Conservation (phyloP, 805 yeast genomes). For the Metschnikowia matae region DNA sequence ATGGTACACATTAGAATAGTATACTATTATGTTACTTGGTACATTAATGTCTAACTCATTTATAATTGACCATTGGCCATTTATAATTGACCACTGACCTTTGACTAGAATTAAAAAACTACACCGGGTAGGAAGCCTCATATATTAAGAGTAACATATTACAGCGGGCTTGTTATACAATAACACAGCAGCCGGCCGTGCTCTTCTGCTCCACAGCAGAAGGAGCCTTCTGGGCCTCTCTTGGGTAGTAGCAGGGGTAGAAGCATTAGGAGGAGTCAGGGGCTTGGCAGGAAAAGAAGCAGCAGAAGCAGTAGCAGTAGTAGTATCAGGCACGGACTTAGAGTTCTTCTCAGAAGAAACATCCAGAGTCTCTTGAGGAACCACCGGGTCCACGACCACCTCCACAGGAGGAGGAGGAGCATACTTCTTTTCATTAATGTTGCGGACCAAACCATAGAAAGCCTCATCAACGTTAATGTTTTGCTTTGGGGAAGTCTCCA, state of each 20-base stretch:
- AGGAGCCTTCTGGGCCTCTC: constrained; percentile 10
- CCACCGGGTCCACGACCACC: constrained; percentile 3
- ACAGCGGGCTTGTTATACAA: constrained; percentile 10
- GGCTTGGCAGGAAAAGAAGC: neutral
- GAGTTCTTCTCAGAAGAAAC: constrained; percentile 1
- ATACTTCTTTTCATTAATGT: constrained; percentile 32
- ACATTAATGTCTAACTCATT: no score
- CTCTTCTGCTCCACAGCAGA: constrained; percentile 9
- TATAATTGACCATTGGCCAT: no score
- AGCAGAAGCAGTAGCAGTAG: neutral
- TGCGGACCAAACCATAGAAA: constrained; percentile 64
- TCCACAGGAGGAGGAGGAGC: constrained; percentile 2
- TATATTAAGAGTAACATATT: neutral
- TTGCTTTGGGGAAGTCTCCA: constrained; percentile 92
- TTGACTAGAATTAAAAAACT: no score
- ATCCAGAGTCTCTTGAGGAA: neutral
- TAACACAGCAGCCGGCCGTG: constrained; percentile 20
- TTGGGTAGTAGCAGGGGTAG: constrained; percentile 10
- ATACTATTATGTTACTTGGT: no score
- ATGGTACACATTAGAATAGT: no score
- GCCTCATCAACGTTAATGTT: constrained; percentile 87
- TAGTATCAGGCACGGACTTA: neutral
- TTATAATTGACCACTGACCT: no score
- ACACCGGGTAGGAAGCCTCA: no score
- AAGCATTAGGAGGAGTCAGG: neutral